Conservation (phyloP, 176 grass and related monocot species). For the Sorghum bicolor region Sorghum_bicolor_NCBIv3 NC_012874.2:2342001-2342500, state of each 20-base stretch:
- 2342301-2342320: conserved; percentile 84
- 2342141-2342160: conserved; percentile 44
- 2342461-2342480: too few relatives aligned
- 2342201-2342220: conserved; percentile 47
- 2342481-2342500: too few relatives aligned
- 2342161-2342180: conserved; percentile 61
- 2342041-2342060: conserved; percentile 1
- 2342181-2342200: conserved; percentile 92
- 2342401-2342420: background rate
- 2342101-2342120: conserved; percentile 5
- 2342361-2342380: background rate
- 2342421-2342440: background rate
- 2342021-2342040: background rate
- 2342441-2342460: background rate
- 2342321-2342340: conserved; percentile 6
- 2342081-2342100: background rate
- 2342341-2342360: conserved; percentile 6
- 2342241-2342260: conserved; percentile 55
- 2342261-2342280: conserved; percentile 73
- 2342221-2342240: conserved; percentile 59
- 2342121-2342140: conserved; percentile 17
- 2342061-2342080: conserved; percentile 22
- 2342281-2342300: conserved; percentile 80
- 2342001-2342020: background rate
- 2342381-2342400: background rate